A percentile compares a stretch with the other conserved stretches of the same genome.
Evolutionary conservation across 2,329 filamentous ascomycete species (phyloP).

Genomic region (Monilinia fructicola): DNA sequence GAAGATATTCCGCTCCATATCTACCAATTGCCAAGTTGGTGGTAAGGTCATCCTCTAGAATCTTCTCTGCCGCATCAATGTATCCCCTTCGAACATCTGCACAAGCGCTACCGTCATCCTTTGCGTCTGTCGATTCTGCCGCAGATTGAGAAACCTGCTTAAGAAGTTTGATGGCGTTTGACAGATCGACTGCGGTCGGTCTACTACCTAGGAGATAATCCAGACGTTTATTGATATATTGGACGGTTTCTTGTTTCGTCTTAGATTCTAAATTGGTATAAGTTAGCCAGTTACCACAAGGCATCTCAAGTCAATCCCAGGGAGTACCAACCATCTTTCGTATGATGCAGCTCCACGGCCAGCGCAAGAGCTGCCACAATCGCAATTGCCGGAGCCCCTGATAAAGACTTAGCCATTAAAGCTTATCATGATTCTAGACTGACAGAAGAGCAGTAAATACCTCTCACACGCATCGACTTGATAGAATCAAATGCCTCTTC

Average conservation of each 20-base stretch:
- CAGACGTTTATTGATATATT: constrained; percentile 72
- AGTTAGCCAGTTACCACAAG: not conserved
- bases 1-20: constrained; percentile 81
- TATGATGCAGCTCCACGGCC: constrained; percentile 75
- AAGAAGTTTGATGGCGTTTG: constrained; percentile 82
- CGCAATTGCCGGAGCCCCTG: constrained; percentile 88
- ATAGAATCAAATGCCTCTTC: constrained; percentile 82
- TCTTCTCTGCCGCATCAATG: constrained; percentile 77
- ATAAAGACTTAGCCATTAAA: constrained; percentile 21
- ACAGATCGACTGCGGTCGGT: constrained; percentile 92
- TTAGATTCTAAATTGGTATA: constrained; percentile 26
- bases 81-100: constrained; percentile 66
- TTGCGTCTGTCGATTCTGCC: constrained; percentile 42
- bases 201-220: constrained; percentile 86
- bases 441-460: constrained; percentile 33
- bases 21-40: constrained; percentile 86
- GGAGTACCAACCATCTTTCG: constrained; percentile 45
- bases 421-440: not conserved
- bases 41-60: constrained; percentile 80
- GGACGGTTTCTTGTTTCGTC: constrained; percentile 56
- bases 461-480: constrained; percentile 74
- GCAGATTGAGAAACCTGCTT: constrained; percentile 59
- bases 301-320: not conserved
- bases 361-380: constrained; percentile 92
- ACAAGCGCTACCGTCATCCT: constrained; percentile 31